Conservation (phyloP, 1,139 yeast species). For the Magnusiomyces tetraspermus region DNA sequence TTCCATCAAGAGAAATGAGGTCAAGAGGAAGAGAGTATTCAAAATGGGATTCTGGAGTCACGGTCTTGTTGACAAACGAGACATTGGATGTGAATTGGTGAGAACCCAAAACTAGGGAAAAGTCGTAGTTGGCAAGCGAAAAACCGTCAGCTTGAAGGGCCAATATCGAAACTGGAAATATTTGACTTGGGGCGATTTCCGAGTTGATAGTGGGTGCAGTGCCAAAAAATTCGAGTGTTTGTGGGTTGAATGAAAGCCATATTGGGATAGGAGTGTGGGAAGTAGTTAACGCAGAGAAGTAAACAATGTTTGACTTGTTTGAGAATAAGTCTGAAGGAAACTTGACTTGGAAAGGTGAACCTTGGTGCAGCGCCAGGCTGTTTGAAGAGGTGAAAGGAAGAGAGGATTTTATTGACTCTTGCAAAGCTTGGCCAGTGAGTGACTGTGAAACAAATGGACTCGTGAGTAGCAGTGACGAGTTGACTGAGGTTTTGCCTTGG, state of each 20-base stretch:
- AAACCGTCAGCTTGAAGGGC: constrained; percentile 74
- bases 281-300: constrained; percentile 71
- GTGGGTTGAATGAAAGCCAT: constrained; percentile 63
- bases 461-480: constrained; percentile 54
- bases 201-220: constrained; percentile 82
- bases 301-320: constrained; percentile 40
- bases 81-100: constrained; percentile 65
- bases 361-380: constrained; percentile 68
- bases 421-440: not conserved
- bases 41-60: constrained; percentile 52
- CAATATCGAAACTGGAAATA: constrained; percentile 59
- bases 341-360: constrained; percentile 50
- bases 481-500: constrained; percentile 37
- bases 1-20: constrained; percentile 52
- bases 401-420: not conserved
- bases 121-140: constrained; percentile 61
- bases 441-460: constrained; percentile 35
- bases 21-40: constrained; percentile 51
- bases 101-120: constrained; percentile 75
- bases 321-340: constrained; percentile 52
- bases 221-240: constrained; percentile 62
- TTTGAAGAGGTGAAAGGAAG: constrained; percentile 24
- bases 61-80: constrained; percentile 42
- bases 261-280: constrained; percentile 84
- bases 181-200: constrained; percentile 74